A percentile compares a stretch with the other conserved stretches of the same genome.
Evolutionary conservation across 2,329 filamentous ascomycete genomes (phyloP).

Genomic region (Catunica adiposa): DNA sequence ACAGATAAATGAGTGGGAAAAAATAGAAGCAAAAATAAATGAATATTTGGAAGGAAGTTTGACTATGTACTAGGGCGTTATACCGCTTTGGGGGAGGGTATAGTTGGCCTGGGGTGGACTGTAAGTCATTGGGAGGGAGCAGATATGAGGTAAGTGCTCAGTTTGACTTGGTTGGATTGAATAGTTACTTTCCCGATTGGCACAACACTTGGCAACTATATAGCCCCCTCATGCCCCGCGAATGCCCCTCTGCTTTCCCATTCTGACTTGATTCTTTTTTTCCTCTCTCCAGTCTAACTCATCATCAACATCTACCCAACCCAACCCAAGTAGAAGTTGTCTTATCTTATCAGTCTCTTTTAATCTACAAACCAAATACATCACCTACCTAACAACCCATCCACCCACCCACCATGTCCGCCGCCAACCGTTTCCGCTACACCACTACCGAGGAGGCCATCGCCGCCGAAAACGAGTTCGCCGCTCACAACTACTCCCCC

Average conservation of each 20-base stretch:
- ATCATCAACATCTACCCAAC: neutral
- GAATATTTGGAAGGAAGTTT: too few species aligned
- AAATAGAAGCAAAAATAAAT: too few species aligned
- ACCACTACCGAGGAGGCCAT: conserved; percentile 68
- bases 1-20: too few species aligned
- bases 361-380: neutral
- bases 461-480: conserved; percentile 61
- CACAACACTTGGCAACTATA: too few species aligned
- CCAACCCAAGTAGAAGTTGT: too few species aligned
- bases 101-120: neutral
- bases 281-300: neutral
- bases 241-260: neutral
- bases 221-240: neutral
- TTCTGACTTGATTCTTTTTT: neutral
- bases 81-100: neutral
- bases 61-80: too few species aligned
- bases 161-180: too few species aligned
- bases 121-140: too few species aligned
- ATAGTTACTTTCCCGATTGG: too few species aligned
- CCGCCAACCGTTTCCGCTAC: conserved; percentile 50
- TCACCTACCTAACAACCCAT: neutral
- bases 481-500: conserved; percentile 97
- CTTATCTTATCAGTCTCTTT: too few species aligned
- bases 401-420: conserved; percentile 32
- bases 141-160: too few species aligned